Evolutionary conservation across 208 protist species (phyloP), one percentile per base, ranked within the genome.

Genomic region (Wallacemonas sp.): DNA sequence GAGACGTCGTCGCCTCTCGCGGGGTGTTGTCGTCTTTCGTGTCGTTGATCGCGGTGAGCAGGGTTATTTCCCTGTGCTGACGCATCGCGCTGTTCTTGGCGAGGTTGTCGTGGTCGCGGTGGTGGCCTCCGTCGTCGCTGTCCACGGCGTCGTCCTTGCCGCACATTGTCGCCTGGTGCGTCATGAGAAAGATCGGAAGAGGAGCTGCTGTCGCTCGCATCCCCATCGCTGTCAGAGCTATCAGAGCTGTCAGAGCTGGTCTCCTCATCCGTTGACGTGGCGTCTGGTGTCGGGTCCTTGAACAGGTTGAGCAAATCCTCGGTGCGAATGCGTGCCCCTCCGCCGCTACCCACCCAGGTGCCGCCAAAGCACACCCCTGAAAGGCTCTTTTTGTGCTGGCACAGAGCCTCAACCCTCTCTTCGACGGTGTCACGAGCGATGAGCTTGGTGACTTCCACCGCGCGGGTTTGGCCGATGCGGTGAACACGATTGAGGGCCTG

Each of bases 361-460:
- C 63, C 61, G n/a, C 42, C 51, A 24, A 84, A 85, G 72, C 78
- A 89, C 62, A 86, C 80, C 33, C 70, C 59, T 17, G 53, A 75
- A 27, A 99, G 70, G 2, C 75, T 73, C 1, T 97, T 72, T 80
- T 99, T 99, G 51, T 74, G 81, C 56, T 91, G 77, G 19, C 97
- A 97, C 28, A 98, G 82, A 27, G 93, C 87, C 8, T 98, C 80
- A 54, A 99, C 96, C 62, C 97, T 98, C 70, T 98, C 91, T 70
- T 99, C 98, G 19, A 99, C 88, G 12, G 97, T 97, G 2, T 82
- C 80, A 17, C 95, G 81, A 0, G 96, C 97, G 22, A 99, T 78
- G 21, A 99, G 86, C 62, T 97, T 88, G 27, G 87, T 97, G 26
- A 99, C 77, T 14, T 81, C 88, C 0, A 99, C 98, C 3, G 87